Evolutionary conservation across 495 filamentous ascomycete genomes (phyloP).

Genomic region (Jackrogersella minutella): DNA sequence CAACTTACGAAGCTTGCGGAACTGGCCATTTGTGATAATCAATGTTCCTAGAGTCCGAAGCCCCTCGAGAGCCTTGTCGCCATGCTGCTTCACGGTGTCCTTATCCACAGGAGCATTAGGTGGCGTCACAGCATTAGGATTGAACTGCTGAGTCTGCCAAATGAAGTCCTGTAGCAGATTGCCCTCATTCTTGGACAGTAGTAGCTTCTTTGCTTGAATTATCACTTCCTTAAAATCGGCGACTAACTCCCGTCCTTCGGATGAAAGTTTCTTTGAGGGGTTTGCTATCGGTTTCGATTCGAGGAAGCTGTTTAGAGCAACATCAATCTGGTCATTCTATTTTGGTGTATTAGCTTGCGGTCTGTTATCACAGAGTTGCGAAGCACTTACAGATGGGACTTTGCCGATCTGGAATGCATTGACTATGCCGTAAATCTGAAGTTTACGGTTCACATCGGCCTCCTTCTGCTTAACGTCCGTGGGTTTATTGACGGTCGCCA

Average conservation of each 20-base stretch:
- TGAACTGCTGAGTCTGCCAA: constrained; percentile 84
- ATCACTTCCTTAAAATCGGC: constrained; percentile 82
- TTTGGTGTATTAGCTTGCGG: constrained; percentile 41
- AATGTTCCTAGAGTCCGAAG: constrained; percentile 87
- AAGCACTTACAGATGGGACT: constrained; percentile 79
- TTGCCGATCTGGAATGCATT: constrained; percentile 89
- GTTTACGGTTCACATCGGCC: constrained; percentile 86
- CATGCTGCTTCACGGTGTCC: constrained; percentile 79
- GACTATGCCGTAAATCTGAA: constrained; percentile 93
- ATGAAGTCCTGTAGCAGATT: constrained; percentile 96
- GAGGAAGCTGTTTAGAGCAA: constrained; percentile 87
- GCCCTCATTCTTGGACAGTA: constrained; percentile 96
- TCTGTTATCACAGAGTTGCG: background rate
- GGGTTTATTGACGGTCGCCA: constrained; percentile 69
- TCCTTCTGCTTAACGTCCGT: constrained; percentile 67
- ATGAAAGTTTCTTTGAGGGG: constrained; percentile 81
- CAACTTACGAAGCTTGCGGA: constrained; percentile 86
- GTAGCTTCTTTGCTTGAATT: constrained; percentile 82
- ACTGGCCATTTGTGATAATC: constrained; percentile 94
- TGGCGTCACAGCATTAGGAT: constrained; percentile 62
- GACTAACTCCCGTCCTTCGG: constrained; percentile 80
- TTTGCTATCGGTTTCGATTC: constrained; percentile 68
- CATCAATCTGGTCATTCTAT: constrained; percentile 92
- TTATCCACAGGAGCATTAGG: constrained; percentile 76
- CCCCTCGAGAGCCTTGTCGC: constrained; percentile 81